Percentiles rank a stretch among this genome's conserved stretches.
Evolutionary conservation across 768 basidiomycete genomes (phyloP).

Genomic region (Butyriboletus loyo): DNA sequence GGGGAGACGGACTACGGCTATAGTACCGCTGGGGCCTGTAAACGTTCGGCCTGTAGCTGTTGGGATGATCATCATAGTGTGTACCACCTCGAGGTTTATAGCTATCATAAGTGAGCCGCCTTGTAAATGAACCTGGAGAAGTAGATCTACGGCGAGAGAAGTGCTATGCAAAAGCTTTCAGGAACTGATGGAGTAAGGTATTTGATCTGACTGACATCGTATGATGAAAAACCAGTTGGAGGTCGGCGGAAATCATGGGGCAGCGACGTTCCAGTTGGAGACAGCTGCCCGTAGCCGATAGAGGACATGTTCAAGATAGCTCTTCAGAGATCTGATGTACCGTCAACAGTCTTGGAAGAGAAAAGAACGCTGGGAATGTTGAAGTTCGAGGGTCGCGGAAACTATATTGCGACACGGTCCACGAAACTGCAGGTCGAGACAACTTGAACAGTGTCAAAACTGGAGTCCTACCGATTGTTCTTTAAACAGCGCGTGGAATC

Average conservation of each 20-base stretch:
- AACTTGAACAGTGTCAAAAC: background rate
- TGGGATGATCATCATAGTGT: constrained; percentile 40
- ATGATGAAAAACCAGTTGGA: constrained; percentile 19
- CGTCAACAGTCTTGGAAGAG: constrained; percentile 2
- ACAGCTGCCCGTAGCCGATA: constrained; percentile 24
- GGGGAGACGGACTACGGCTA: constrained; percentile 52
- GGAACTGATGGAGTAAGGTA: constrained; percentile 12
- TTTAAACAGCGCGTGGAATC: constrained; percentile 5
- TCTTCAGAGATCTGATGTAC: constrained; percentile 3
- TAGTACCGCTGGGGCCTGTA: constrained; percentile 37
- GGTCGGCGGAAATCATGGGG: constrained; percentile 29
- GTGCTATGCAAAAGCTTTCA: constrained; percentile 24
- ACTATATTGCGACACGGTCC: background rate
- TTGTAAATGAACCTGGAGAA: constrained; percentile 47
- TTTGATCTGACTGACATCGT: constrained; percentile 34
- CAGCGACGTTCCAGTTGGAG: constrained; percentile 25
- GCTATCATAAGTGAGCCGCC: constrained; percentile 47
- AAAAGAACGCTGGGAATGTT: constrained; percentile 4
- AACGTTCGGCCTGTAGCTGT: constrained; percentile 41
- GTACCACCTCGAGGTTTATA: constrained; percentile 44
- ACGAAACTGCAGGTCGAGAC: constrained; percentile 4
- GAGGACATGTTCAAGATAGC: constrained; percentile 23
- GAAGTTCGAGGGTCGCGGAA: constrained; percentile 1
- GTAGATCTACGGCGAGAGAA: constrained; percentile 43
- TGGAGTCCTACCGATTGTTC: constrained; percentile 7